phyloP scores from a whole-genome alignment of 2,329 filamentous ascomycete species.

The Westerdykella sp. region DNA sequence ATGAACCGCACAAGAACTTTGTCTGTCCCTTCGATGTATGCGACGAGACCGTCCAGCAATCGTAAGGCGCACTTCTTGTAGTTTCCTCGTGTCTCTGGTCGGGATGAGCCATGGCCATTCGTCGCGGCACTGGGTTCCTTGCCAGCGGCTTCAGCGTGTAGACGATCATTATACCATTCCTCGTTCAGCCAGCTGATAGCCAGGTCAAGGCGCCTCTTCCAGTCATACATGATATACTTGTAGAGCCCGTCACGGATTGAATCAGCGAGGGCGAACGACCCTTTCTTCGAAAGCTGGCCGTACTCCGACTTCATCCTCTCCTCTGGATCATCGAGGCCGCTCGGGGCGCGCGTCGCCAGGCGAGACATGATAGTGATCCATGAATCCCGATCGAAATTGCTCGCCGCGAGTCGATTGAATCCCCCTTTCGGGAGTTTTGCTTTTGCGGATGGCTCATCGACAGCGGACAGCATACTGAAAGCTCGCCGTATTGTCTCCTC shows the following conservation, averaged over 20 bases:
- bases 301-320: constrained; percentile 55
- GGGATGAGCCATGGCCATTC: constrained; percentile 41
- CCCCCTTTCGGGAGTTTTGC: constrained; percentile 57
- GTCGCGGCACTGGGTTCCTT: constrained; percentile 32
- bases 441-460: constrained; percentile 57
- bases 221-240: constrained; percentile 84
- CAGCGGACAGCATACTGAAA: constrained; percentile 66
- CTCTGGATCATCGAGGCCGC: constrained; percentile 66
- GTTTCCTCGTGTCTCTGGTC: constrained; percentile 40
- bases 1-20: constrained; percentile 86
- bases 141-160: constrained; percentile 42
- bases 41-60: constrained; percentile 81
- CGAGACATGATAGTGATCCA: constrained; percentile 87
- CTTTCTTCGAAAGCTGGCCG: constrained; percentile 28
- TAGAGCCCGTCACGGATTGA: constrained; percentile 76
- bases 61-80: constrained; percentile 75
- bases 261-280: constrained; percentile 51
- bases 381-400: constrained; percentile 75
- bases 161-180: constrained; percentile 91
- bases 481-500: constrained; percentile 69
- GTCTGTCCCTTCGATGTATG: constrained; percentile 86
- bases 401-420: constrained; percentile 77
- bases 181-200: constrained; percentile 93
- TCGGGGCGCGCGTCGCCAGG: constrained; percentile 71
- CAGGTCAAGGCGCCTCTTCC: constrained; percentile 79